phyloP scores from a whole-genome alignment of 106 monocot species.

The Dendrobium officinale region DNA sequence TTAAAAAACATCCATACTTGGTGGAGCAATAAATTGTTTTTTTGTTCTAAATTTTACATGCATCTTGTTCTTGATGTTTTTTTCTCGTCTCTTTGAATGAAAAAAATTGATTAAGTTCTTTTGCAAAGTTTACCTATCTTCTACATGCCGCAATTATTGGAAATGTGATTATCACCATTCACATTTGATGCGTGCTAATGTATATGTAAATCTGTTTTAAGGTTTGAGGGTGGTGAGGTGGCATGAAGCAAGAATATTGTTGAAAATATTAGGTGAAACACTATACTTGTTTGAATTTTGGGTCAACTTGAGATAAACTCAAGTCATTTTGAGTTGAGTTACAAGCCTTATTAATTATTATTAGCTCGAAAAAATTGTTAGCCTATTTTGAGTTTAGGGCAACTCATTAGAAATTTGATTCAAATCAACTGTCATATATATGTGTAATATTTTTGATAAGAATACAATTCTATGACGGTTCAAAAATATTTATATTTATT shows the following conservation, averaged over 20 bases:
- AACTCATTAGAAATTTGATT: not conserved
- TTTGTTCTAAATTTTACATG: no score
- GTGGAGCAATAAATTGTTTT: no score
- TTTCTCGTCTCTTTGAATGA: no score
- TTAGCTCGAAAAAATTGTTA: not conserved
- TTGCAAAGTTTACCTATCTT: no score
- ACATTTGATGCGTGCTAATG: not conserved
- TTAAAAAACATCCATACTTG: no score
- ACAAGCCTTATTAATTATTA: not conserved
- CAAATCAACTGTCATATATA: not conserved
- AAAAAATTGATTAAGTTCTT: no score
- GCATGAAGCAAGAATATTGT: not conserved
- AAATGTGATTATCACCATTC: no score
- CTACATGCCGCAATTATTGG: no score
- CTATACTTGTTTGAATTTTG: not conserved
- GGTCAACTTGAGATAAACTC: not conserved
- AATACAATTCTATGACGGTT: not conserved
- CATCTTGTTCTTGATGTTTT: no score
- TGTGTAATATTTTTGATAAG: not conserved
- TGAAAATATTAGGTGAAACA: not conserved
- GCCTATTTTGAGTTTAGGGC: not conserved
- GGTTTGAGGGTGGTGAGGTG: not conserved
- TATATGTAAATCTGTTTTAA: not conserved
- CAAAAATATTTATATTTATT: not conserved
- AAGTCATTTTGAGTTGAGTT: not conserved